Evolutionary conservation across 371 early-diverging fungal species (phyloP).

Genomic region (Mucor plumbeus): DNA sequence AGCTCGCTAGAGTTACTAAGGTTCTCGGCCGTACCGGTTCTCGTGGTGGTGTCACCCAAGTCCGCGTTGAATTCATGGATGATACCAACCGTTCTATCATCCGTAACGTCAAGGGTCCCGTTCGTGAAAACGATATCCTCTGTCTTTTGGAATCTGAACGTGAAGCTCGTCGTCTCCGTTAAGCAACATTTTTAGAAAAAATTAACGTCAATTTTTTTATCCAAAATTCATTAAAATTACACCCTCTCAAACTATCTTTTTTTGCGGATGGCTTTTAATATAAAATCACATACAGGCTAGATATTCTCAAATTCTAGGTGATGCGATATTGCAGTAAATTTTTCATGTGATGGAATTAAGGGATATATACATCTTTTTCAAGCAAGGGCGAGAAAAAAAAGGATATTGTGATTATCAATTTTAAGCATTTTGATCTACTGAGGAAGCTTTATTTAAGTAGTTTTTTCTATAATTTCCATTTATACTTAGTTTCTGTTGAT

Average conservation of each 20-base stretch:
- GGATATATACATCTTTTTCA: background rate
- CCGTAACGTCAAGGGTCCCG: conserved; percentile 99
- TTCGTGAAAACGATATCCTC: conserved; percentile 95
- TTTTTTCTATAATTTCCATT: too few relatives aligned
- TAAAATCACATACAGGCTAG: background rate
- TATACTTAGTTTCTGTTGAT: too few relatives aligned
- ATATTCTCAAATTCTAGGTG: background rate
- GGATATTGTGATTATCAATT: too few relatives aligned
- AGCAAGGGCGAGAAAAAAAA: too few relatives aligned
- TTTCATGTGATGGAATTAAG: background rate
- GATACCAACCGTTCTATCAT: conserved; percentile 95
- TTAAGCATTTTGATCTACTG: too few relatives aligned
- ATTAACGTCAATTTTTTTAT: background rate
- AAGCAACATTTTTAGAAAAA: conserved; percentile 38
- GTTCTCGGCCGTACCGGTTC: conserved; percentile 99
- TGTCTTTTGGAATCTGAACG: conserved; percentile 98
- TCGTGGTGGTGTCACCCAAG: conserved; percentile 99
- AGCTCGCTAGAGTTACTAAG: conserved; percentile 95
- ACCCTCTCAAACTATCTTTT: background rate
- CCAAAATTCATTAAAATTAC: conserved; percentile 7
- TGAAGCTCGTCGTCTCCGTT: conserved; percentile 98
- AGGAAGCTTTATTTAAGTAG: too few relatives aligned
- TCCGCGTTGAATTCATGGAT: conserved; percentile 98
- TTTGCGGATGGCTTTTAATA: conserved; percentile 1
- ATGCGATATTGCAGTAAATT: background rate